Base-by-base conservation (phyloP, 2,329 filamentous ascomycete genomes). In the Chaetomiaceae sp. region DNA sequence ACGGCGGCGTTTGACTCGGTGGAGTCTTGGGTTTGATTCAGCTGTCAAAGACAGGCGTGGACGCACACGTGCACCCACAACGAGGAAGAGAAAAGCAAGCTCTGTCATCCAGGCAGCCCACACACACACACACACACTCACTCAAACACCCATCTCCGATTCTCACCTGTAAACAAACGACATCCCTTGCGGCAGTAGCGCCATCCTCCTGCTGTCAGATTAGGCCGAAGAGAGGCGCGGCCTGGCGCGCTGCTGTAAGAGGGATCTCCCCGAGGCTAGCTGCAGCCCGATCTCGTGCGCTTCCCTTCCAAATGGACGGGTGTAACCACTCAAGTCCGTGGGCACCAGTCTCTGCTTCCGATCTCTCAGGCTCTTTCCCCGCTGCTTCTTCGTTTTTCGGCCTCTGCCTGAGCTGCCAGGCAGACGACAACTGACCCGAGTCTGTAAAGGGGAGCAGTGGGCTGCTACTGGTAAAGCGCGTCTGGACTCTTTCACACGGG, bases 271-370 rank as follows among this genome's bases (percentile, higher is more conserved):
- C 5, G 10, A 37, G 45, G 45, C 19, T 39, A 30, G 29, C 7
- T 39, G 46, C 46, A 44, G 43, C 33, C 9, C 33, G 45, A 44
- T 39, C 47, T 45, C 12, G 37, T 35, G 27, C 24, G 24, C 20
- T 26, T 20, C 40, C 18, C 32, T 12, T 14, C 32, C n/a, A n/a
- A 32, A 37, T 33, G 14, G 11, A 36, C 37, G 46, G 47, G 38
- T 49, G 47, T 45, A 45, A 49, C 47, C 38, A 29, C 12, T 38
- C 15, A 27, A 12, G 40, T 15, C 30, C 24, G 40, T 40, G 30
- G 32, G 29, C 20, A 38, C 18, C 14, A n/a, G 22, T 36, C 19
- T 32, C 19, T 35, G 8, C 20, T n/a, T 12, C 15, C 33, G 18
- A 35, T 26, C 26, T 17, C 29, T n/a, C 27, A 14, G 15, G n/a